Base-by-base conservation (phyloP, 345 rosid genomes). In the Eucalyptus camaldulensis region DNA sequence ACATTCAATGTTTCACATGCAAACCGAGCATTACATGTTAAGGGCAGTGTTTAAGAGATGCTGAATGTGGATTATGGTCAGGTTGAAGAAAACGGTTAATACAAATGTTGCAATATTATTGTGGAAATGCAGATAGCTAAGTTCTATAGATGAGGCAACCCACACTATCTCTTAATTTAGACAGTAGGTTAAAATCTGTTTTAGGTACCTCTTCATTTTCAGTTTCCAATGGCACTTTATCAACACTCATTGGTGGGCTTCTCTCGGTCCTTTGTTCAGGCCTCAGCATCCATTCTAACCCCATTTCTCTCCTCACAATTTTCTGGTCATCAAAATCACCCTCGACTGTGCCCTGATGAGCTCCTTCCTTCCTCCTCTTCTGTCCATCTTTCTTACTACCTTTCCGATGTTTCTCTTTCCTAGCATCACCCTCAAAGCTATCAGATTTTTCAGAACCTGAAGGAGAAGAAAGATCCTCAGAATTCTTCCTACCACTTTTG, bases 271-370 rank as follows among this genome's bases (percentile, higher is more conserved):
- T 93, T n/a, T 89, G 91, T 16, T 93, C 92, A 29, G 99, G 97
- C 87, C 93, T 94, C 51, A 97, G 91, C 99, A 98, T 98, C 96
- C 97, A 98, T 86, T 95, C 99, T 49, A 98, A 93, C 27, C 99
- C 99, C 90, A 93, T 93, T 65, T 92, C 95, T 88, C 92, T 95
- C 87, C 99, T 95, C 47, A 86, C 94, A 90, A 92, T 94, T 56
- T 95, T 95, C 72, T 91, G 92, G 12, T 93, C 92, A 80, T 89
- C 92, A 89, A 88, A 49, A 44, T 72, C 85, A 94, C 89, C 92
- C 76, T 87, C 87, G 1, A 87, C 83, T 13, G 80, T 58, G 37
- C 88, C 65, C 53, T 45, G 88, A 37, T 44, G 88, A 5, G 25
- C 49, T 37, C 62, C 86, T 47, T n/a, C 85, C 88, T 89, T 89